Conservation (phyloP, 345 rosid genomes). For the Erysimum cheiranthoides region DNA sequence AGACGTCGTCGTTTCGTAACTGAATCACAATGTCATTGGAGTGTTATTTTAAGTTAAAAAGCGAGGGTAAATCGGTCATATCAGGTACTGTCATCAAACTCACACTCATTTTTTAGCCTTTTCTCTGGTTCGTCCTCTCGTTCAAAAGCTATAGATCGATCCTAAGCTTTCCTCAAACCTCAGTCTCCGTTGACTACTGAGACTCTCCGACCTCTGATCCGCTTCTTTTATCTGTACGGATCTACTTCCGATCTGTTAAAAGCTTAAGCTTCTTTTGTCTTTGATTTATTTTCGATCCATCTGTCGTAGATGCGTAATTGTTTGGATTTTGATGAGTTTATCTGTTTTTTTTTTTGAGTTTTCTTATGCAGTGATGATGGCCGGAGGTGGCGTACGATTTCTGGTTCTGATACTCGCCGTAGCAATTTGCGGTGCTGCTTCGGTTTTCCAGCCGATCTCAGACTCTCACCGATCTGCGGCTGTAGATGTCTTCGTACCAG, state of each 20-base stretch:
- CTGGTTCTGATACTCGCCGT: conserved; percentile 50
- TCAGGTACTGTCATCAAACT: conserved; percentile 27
- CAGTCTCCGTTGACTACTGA: conserved; percentile 49
- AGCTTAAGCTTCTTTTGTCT: conserved; percentile 7
- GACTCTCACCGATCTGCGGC: conserved; percentile 96
- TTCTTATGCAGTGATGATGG: conserved; percentile 63
- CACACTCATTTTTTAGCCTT: conserved; percentile 6
- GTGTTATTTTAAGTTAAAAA: background rate
- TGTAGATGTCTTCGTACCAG: conserved; percentile 63
- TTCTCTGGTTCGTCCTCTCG: conserved; percentile 4
- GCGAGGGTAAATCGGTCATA: conserved; percentile 33
- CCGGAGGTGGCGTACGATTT: conserved; percentile 51
- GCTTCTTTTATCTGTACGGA: background rate
- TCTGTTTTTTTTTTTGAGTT: conserved; percentile 12
- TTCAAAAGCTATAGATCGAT: conserved; percentile 39
- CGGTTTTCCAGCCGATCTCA: conserved; percentile 77
- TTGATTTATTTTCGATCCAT: background rate
- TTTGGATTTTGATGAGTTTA: conserved; percentile 15
- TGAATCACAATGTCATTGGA: background rate
- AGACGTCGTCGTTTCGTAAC: background rate
- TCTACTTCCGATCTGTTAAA: conserved; percentile 29
- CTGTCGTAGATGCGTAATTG: conserved; percentile 32
- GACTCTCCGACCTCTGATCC: conserved; percentile 37
- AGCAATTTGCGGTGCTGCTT: conserved; percentile 63
- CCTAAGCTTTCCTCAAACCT: conserved; percentile 31